Percentiles rank a stretch among this genome's conserved stretches.
These are phyloP conservation scores for Xylariaceae sp. DNA, from an alignment of 2,329 filamentous ascomycete genomes.

Conservation along the genomic window DNA sequence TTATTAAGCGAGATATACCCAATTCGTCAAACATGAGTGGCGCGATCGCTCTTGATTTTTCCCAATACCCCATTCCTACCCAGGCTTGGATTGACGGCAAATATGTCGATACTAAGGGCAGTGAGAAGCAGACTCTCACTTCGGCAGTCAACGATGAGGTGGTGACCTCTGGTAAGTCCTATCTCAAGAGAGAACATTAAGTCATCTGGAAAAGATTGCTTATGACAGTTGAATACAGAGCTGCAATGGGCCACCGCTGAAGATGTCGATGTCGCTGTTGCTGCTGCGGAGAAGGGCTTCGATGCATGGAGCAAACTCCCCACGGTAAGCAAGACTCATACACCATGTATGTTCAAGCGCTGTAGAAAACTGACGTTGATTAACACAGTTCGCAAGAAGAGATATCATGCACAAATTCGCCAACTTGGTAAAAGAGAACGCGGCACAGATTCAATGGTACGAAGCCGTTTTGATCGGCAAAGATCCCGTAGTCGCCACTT, in stretches of 20 bases:
- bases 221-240: slow-evolving; percentile 5
- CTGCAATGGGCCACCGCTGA: slow-evolving; percentile 19
- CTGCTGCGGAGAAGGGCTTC: slow-evolving; percentile 20
- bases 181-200: background rate
- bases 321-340: slow-evolving; percentile 15
- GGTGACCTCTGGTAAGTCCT: slow-evolving; percentile 11
- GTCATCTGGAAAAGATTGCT: background rate
- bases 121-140: slow-evolving; percentile 9
- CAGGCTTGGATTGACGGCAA: slow-evolving; percentile 13
- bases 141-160: slow-evolving; percentile 16
- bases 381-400: slow-evolving; percentile 11
- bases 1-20: too few species aligned
- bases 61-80: slow-evolving; percentile 12
- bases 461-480: slow-evolving; percentile 15
- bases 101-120: slow-evolving; percentile 9
- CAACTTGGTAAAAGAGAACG: slow-evolving; percentile 9
- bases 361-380: slow-evolving; percentile 8
- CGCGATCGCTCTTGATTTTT: slow-evolving; percentile 12
- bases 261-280: slow-evolving; percentile 25
- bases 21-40: too few species aligned
- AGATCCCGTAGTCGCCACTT: slow-evolving; percentile 9
- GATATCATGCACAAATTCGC: slow-evolving; percentile 15
- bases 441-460: slow-evolving; percentile 10
- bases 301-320: slow-evolving; percentile 23
- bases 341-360: background rate